Percentiles rank a stretch among this genome's conserved stretches.
Conservation (phyloP, 2,329 filamentous ascomycete genomes). For the Clathrospora elynae region DNA sequence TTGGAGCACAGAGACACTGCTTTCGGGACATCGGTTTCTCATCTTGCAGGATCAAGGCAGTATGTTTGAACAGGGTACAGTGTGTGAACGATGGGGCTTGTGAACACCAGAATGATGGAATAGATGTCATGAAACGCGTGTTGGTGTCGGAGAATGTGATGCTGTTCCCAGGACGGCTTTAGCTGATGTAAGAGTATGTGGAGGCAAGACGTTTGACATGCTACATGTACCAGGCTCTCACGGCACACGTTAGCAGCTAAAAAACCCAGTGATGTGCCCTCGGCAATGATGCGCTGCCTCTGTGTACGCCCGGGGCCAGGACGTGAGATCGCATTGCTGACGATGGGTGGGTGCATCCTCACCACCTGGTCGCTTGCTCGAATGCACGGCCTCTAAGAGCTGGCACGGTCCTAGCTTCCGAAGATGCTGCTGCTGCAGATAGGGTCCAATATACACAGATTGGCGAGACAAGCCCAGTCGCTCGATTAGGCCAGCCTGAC, state of each 20-base stretch:
- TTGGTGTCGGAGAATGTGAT: constrained; percentile 5
- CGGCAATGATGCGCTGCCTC: too few relatives aligned
- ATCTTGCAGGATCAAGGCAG: constrained; percentile 2
- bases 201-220: not conserved
- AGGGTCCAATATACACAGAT: constrained; percentile 22
- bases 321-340: too few relatives aligned
- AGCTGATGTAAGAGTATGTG: constrained; percentile 5
- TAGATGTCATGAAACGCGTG: constrained; percentile 3
- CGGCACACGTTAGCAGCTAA: too few relatives aligned
- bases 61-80: constrained; percentile 2
- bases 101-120: constrained; percentile 5
- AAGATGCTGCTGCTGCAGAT: constrained; percentile 5
- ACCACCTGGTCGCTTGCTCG: not conserved
- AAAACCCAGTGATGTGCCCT: too few relatives aligned
- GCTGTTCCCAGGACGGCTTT: not conserved
- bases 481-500: constrained; percentile 8
- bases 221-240: too few relatives aligned
- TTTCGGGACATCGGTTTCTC: constrained; percentile 1
- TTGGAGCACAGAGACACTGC: constrained; percentile 5
- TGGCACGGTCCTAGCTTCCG: constrained; percentile 23
- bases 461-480: constrained; percentile 15
- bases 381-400: constrained; percentile 1
- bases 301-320: too few relatives aligned
- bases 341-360: not conserved
- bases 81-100: not conserved